phyloP scores from a whole-genome alignment of 1,284 basidiomycete genomes.

The Irpex sp. region DNA sequence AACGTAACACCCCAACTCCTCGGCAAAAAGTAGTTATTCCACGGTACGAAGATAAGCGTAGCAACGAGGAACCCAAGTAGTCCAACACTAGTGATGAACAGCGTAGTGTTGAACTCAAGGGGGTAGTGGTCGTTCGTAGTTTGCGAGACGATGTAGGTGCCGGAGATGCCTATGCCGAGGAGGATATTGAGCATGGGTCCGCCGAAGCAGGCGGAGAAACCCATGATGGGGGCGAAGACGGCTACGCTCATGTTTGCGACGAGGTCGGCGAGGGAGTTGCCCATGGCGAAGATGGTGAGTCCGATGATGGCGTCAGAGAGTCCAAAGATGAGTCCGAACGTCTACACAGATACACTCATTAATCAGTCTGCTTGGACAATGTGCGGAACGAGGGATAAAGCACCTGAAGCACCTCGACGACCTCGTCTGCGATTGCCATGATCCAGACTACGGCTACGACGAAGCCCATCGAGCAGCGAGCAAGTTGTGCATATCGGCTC shows the following conservation, averaged over 20 bases:
- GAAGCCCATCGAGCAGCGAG: slow-evolving; percentile 85
- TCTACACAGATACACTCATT: too few relatives aligned
- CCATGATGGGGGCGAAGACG: slow-evolving; percentile 83
- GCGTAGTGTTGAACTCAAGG: slow-evolving; percentile 77
- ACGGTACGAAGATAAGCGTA: slow-evolving; percentile 82
- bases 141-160: slow-evolving; percentile 64
- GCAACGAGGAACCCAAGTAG: slow-evolving; percentile 70
- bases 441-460: slow-evolving; percentile 90
- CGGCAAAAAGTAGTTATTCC: slow-evolving; percentile 79
- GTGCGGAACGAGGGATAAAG: too few relatives aligned
- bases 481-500: slow-evolving; percentile 55
- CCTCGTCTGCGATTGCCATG: slow-evolving; percentile 92
- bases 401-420: slow-evolving; percentile 83
- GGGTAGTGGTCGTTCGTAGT: slow-evolving; percentile 50
- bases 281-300: slow-evolving; percentile 92
- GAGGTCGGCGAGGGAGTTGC: slow-evolving; percentile 93
- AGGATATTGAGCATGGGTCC: slow-evolving; percentile 97
- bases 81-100: slow-evolving; percentile 79
- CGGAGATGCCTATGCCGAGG: slow-evolving; percentile 80
- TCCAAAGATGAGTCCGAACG: slow-evolving; percentile 89
- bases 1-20: slow-evolving; percentile 77
- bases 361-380: too few relatives aligned
- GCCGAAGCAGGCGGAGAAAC: slow-evolving; percentile 90
- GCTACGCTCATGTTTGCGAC: slow-evolving; percentile 96
- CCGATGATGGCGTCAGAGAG: slow-evolving; percentile 96